Conservation (phyloP, 345 rosid genomes). For the Gossypium thurberi region DNA sequence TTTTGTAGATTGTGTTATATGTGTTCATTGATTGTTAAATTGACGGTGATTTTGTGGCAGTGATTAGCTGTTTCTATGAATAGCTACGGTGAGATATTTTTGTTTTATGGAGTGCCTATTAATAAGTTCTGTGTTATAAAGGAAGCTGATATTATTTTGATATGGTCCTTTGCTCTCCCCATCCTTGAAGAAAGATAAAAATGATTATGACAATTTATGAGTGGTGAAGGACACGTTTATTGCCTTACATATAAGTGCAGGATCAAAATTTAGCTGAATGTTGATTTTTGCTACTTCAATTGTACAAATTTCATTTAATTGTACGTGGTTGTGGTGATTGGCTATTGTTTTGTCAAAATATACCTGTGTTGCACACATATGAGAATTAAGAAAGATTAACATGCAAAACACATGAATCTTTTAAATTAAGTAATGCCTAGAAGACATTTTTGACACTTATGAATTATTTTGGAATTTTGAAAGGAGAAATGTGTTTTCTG, state of each 20-base stretch:
- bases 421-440: background rate
- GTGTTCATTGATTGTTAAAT: background rate
- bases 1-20: background rate
- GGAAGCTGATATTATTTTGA: background rate
- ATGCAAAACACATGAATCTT: background rate
- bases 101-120: background rate
- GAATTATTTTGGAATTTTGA: background rate
- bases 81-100: background rate
- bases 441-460: background rate
- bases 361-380: background rate
- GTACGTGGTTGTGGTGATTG: background rate
- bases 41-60: background rate
- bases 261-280: background rate
- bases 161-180: background rate
- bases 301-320: background rate
- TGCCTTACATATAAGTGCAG: background rate
- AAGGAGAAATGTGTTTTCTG: too few species aligned
- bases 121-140: background rate
- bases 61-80: constrained; percentile 3
- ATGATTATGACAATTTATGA: background rate
- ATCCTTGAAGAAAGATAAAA: background rate
- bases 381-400: background rate
- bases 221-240: background rate
- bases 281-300: background rate
- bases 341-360: background rate